phyloP scores from a whole-genome alignment of 345 rosid genomes.

The Dimocarpus longan region DNA sequence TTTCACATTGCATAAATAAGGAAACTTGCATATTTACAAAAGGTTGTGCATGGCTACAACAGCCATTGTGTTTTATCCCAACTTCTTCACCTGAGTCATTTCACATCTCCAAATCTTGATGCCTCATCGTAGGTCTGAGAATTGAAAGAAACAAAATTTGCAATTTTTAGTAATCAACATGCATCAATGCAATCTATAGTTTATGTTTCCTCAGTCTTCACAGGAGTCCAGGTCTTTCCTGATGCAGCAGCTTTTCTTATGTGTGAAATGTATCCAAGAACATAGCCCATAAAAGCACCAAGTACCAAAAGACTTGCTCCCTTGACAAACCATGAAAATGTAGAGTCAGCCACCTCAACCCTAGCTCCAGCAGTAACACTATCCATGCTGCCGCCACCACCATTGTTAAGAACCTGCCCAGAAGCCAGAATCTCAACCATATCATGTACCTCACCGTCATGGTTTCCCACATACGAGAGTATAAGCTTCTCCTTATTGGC shows the following conservation, averaged over 20 bases:
- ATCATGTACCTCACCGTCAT: slow-evolving; percentile 89
- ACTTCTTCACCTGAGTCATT: background rate
- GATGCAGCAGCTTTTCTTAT: slow-evolving; percentile 45
- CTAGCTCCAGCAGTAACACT: slow-evolving; percentile 18
- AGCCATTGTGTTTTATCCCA: background rate
- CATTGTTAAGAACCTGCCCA: slow-evolving; percentile 62
- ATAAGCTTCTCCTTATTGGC: slow-evolving; percentile 80
- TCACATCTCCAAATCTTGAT: slow-evolving; percentile 1
- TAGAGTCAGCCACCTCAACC: slow-evolving; percentile 29
- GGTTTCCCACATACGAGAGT: slow-evolving; percentile 78
- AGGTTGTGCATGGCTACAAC: background rate
- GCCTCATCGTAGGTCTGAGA: background rate
- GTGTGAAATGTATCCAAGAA: slow-evolving; percentile 62
- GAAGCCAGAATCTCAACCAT: slow-evolving; percentile 75
- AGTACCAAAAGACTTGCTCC: slow-evolving; percentile 72
- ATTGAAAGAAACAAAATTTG: slow-evolving; percentile 4
- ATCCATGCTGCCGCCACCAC: slow-evolving; percentile 7
- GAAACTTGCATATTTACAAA: slow-evolving; percentile 13
- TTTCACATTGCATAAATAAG: background rate
- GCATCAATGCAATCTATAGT: background rate
- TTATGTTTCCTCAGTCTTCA: slow-evolving; percentile 66
- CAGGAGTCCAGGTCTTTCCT: slow-evolving; percentile 56
- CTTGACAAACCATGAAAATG: slow-evolving; percentile 53
- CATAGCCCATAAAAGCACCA: slow-evolving; percentile 66
- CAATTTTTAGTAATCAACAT: background rate